A percentile compares a stretch with the other conserved stretches of the same genome.
Evolutionary conservation across 164 flowering plant genomes (phyloP).

Genomic region (Vitis amurensis): DNA sequence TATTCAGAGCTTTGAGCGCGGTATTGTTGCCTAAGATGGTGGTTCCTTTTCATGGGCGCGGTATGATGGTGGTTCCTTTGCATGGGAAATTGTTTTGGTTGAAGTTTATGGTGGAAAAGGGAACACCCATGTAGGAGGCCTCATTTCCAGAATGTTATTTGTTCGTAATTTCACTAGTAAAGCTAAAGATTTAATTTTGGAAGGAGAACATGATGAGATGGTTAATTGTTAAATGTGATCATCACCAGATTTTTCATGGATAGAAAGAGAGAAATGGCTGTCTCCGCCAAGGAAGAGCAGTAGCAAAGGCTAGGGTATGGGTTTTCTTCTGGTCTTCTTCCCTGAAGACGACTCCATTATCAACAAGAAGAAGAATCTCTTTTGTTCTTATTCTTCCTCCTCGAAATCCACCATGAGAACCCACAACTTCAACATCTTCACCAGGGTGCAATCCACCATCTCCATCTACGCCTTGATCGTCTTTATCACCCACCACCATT

Average conservation of each 20-base stretch:
- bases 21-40: too few relatives aligned
- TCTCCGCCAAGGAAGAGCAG: slow-evolving; percentile 23
- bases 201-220: too few relatives aligned
- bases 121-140: too few relatives aligned
- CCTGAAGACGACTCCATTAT: slow-evolving; percentile 36
- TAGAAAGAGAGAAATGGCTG: slow-evolving; percentile 19
- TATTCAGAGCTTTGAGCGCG: too few relatives aligned
- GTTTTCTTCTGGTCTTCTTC: slow-evolving; percentile 65
- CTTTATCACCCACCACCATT: slow-evolving; percentile 47
- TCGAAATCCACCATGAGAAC: slow-evolving; percentile 1
- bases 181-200: too few relatives aligned
- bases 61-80: too few relatives aligned
- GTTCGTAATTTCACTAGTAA: too few relatives aligned
- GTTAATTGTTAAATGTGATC: too few relatives aligned
- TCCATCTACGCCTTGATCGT: slow-evolving; percentile 60
- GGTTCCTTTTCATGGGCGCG: too few relatives aligned
- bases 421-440: slow-evolving; percentile 25
- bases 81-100: slow-evolving; percentile 65
- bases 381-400: slow-evolving; percentile 14
- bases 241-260: too few relatives aligned
- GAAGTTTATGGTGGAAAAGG: too few relatives aligned
- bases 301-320: slow-evolving; percentile 44
- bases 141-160: too few relatives aligned
- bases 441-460: slow-evolving; percentile 73
- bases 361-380: slow-evolving; percentile 24